Base-by-base conservation (phyloP, 129 eudicot species). In the Mikania micrantha region DNA sequence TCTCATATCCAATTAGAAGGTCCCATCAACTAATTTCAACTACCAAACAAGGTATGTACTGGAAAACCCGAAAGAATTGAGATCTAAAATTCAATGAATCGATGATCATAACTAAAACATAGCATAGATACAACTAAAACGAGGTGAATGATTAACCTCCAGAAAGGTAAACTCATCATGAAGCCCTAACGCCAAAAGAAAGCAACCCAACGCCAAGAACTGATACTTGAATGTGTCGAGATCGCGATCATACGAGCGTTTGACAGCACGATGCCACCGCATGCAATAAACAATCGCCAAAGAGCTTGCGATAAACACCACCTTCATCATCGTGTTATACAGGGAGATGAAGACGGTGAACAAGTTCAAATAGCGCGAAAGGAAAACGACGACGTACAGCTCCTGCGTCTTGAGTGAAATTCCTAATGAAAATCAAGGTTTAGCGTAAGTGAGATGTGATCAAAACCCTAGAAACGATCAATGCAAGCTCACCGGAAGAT, bases 351-450 rank as follows among this genome's bases (percentile, higher is more conserved):
- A 87, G 35, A 68, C 84, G 27, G 91, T 82, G 71, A 87, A 84
- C n/a, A 90, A 71, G 77, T 90, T 90, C 67, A 90, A 54, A 71
- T 90, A 90, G 10, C 97, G 87, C 22, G 95, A 24, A 77, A 83
- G 3, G 54, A 90, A 90, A 56, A 90, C 89, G 31, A 87, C 27
- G 3, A 84, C 95, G 52, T 82, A 90, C 29, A 90, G 70, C 81
- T 86, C 95, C 74, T 91, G 97, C 17, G 97, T 87, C 97, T 91
- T 91, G 75, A 82, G 64, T 32, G 97, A 91, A 66, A 91, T 78
- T 49, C 97, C 97, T 90, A 70, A 27, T 9, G 13, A 13, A 20
- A 28, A 67, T n/a, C n/a, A n/a, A n/a, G n/a, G n/a, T n/a, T n/a
- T n/a, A n/a, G n/a, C n/a, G n/a, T n/a, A n/a, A n/a, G n/a, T n/a